Conservation (phyloP, 768 basidiomycete genomes). For the Hericium alpestre region DNA sequence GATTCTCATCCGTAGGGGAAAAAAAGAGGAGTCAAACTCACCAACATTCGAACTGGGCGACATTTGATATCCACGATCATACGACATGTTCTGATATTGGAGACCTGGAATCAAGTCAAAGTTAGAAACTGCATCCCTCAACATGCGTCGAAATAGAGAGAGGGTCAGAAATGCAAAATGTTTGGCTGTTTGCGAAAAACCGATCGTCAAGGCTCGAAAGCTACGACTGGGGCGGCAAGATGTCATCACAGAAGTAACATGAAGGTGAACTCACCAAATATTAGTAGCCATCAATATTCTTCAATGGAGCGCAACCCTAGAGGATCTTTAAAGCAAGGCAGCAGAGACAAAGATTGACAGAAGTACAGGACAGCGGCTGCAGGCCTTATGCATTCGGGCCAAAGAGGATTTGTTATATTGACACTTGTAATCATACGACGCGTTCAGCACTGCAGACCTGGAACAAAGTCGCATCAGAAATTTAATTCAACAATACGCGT, state of each 20-base stretch:
- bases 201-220: slow-evolving; percentile 12
- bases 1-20: not conserved
- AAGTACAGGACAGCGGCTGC: slow-evolving; percentile 20
- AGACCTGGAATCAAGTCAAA: not conserved
- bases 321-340: too few relatives aligned
- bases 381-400: slow-evolving; percentile 32
- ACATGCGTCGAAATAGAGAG: not conserved
- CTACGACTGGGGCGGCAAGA: slow-evolving; percentile 16
- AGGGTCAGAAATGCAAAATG: slow-evolving; percentile 7
- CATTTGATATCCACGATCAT: not conserved
- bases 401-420: not conserved
- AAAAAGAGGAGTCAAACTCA: not conserved
- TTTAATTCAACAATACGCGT: not conserved
- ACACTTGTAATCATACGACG: not conserved
- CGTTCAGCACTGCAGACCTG: not conserved
- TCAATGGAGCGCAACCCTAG: too few relatives aligned
- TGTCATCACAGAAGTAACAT: slow-evolving; percentile 6
- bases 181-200: slow-evolving; percentile 14
- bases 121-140: not conserved
- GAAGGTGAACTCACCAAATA: not conserved
- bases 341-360: not conserved
- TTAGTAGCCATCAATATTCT: too few relatives aligned
- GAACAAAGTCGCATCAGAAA: not conserved
- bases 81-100: not conserved
- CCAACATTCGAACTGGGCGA: not conserved